Evolutionary conservation across 2,329 filamentous ascomycete genomes (phyloP).

Genomic region (Talaromyces sp.): DNA sequence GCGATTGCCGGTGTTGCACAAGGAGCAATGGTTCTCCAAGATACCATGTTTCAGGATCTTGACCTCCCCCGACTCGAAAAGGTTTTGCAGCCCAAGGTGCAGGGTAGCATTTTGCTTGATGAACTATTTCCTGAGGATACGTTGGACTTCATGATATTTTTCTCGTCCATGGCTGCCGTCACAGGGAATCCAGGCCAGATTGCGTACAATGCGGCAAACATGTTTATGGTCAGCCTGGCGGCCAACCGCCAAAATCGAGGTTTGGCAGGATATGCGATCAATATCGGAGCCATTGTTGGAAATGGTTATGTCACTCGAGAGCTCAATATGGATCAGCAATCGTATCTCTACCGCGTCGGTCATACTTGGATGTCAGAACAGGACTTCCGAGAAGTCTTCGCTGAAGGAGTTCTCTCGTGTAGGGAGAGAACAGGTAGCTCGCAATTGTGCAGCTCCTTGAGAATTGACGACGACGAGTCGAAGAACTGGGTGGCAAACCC

Average conservation of each 20-base stretch:
- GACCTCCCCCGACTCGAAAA: constrained; percentile 28
- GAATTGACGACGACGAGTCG: constrained; percentile 27
- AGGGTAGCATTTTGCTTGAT: constrained; percentile 24
- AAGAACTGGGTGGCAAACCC: constrained; percentile 26
- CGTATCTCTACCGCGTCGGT: constrained; percentile 25
- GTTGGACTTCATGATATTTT: constrained; percentile 49
- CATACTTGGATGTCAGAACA: constrained; percentile 32
- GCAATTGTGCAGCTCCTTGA: constrained; percentile 22
- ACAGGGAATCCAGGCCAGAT: constrained; percentile 37
- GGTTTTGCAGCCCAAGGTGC: constrained; percentile 40
- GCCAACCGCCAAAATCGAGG: constrained; percentile 19
- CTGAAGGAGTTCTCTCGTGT: constrained; percentile 33
- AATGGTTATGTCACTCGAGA: constrained; percentile 24
- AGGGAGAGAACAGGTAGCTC: constrained; percentile 9
- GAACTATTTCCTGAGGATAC: constrained; percentile 26
- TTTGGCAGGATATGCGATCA: constrained; percentile 22
- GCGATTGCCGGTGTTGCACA: constrained; percentile 42
- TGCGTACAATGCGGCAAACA: constrained; percentile 44
- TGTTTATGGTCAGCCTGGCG: constrained; percentile 39
- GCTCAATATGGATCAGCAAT: constrained; percentile 26
- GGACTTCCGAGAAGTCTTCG: constrained; percentile 35
- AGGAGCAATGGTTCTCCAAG: constrained; percentile 35
- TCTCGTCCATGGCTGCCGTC: constrained; percentile 43
- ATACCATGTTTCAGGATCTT: constrained; percentile 34
- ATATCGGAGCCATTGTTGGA: constrained; percentile 24